phyloP scores from a whole-genome alignment of 2,329 filamentous ascomycete species.

The Scedosporium aurantiacum region DNA sequence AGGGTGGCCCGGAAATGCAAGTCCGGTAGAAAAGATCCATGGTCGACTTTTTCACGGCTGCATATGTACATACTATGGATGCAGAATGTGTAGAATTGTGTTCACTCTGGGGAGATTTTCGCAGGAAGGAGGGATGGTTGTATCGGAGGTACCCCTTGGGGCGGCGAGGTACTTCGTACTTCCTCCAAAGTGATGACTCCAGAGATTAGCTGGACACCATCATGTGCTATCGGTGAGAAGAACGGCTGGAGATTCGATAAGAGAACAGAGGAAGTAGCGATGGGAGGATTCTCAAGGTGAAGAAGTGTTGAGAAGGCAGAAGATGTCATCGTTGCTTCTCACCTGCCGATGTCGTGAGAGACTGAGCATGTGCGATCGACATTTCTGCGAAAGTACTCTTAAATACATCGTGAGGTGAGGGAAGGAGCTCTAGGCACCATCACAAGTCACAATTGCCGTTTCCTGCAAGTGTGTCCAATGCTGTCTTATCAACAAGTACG shows the following conservation, averaged over 20 bases:
- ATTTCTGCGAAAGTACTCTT: neutral
- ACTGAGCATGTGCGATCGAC: neutral
- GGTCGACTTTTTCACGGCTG: neutral
- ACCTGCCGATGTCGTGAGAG: neutral
- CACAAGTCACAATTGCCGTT: neutral
- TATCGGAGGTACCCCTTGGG: neutral
- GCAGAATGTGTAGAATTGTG: neutral
- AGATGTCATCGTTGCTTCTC: too few species aligned
- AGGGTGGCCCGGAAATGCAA: conserved; percentile 1
- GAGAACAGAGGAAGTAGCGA: neutral
- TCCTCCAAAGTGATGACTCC: neutral
- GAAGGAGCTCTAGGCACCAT: neutral
- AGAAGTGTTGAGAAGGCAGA: too few species aligned
- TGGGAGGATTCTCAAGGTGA: neutral
- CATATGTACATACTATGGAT: neutral
- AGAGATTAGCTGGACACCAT: neutral
- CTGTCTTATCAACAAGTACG: too few species aligned
- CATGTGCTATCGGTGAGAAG: neutral
- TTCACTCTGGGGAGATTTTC: neutral
- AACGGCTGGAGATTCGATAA: neutral
- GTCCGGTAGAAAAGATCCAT: neutral
- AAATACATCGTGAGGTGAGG: neutral
- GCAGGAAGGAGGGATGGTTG: too few species aligned
- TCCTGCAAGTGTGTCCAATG: too few species aligned
- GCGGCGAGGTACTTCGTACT: neutral